Conservation (phyloP, 2,329 filamentous ascomycete species). For the Nannizziopsis arthrosporioides region DNA sequence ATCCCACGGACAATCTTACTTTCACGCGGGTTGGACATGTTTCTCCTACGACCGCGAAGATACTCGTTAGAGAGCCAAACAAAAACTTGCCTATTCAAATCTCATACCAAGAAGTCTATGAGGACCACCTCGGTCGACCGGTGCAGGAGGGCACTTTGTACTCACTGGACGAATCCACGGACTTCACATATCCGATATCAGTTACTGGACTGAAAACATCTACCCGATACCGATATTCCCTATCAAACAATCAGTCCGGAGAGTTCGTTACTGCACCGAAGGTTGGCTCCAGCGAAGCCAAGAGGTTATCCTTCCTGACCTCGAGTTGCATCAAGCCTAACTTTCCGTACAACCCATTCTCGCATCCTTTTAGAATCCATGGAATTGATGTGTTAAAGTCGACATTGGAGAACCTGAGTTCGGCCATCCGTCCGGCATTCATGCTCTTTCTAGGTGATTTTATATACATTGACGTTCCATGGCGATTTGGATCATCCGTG, state of each 20-base stretch:
- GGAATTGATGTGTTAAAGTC: slow-evolving; percentile 66
- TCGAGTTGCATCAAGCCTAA: slow-evolving; percentile 87
- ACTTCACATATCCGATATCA: slow-evolving; percentile 64
- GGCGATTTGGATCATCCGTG: slow-evolving; percentile 57
- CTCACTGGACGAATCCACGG: slow-evolving; percentile 61
- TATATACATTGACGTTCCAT: slow-evolving; percentile 61
- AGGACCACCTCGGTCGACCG: slow-evolving; percentile 41
- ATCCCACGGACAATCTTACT: slow-evolving; percentile 63
- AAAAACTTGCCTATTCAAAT: slow-evolving; percentile 64
- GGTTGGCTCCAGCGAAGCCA: slow-evolving; percentile 51
- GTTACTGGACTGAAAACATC: slow-evolving; percentile 58
- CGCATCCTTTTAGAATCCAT: slow-evolving; percentile 69
- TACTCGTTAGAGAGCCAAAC: slow-evolving; percentile 78
- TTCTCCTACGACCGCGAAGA: slow-evolving; percentile 63
- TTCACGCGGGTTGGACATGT: slow-evolving; percentile 84
- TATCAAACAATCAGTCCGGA: slow-evolving; percentile 78
- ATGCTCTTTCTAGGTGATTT: slow-evolving; percentile 49
- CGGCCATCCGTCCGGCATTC: slow-evolving; percentile 39
- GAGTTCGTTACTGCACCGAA: slow-evolving; percentile 67
- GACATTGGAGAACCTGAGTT: slow-evolving; percentile 58
- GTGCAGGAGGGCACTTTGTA: slow-evolving; percentile 52
- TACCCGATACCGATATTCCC: slow-evolving; percentile 67
- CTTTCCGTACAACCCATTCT: slow-evolving; percentile 76
- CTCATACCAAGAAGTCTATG: slow-evolving; percentile 42
- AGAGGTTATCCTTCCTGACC: slow-evolving; percentile 77